A percentile compares a stretch with the other conserved stretches of the same genome.
These are phyloP conservation scores for Fusarium sp. DNA, from an alignment of 2,329 filamentous ascomycete species.

Conservation along the genomic window DNA sequence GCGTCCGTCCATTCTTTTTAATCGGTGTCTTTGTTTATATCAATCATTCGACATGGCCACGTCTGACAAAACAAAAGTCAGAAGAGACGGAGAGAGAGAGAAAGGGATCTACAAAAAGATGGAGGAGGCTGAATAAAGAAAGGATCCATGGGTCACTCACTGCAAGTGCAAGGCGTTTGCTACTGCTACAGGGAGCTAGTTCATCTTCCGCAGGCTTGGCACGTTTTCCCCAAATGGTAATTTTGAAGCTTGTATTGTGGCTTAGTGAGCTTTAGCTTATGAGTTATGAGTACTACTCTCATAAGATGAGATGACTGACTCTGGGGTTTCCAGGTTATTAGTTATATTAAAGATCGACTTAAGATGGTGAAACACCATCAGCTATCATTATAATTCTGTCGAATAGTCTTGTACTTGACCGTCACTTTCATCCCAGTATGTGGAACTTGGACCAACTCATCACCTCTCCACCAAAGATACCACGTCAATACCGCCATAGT, in stretches of 20 bases:
- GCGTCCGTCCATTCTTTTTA: slow-evolving; percentile 12
- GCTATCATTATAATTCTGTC: background rate
- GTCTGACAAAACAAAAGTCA: background rate
- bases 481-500: slow-evolving; percentile 3
- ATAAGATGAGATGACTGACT: background rate
- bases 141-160: slow-evolving; percentile 25
- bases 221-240: slow-evolving; percentile 37
- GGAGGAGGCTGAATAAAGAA: slow-evolving; percentile 36
- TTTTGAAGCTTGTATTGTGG: slow-evolving; percentile 11
- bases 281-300: background rate
- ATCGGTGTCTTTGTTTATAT: slow-evolving; percentile 2
- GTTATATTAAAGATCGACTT: background rate
- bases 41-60: background rate
- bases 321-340: background rate
- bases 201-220: slow-evolving; percentile 34
- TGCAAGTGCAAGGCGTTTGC: slow-evolving; percentile 5
- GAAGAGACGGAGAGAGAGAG: background rate
- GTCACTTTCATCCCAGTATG: slow-evolving; percentile 5
- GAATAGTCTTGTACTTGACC: background rate
- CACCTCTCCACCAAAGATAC: slow-evolving; percentile 22
- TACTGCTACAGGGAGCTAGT: slow-evolving; percentile 31
- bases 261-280: slow-evolving; percentile 5
- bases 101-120: slow-evolving; percentile 22
- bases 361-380: background rate
- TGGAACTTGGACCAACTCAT: slow-evolving; percentile 35